Base-by-base conservation (phyloP, 73 alveolate genomes). In the Paramecium primaurelia region DNA sequence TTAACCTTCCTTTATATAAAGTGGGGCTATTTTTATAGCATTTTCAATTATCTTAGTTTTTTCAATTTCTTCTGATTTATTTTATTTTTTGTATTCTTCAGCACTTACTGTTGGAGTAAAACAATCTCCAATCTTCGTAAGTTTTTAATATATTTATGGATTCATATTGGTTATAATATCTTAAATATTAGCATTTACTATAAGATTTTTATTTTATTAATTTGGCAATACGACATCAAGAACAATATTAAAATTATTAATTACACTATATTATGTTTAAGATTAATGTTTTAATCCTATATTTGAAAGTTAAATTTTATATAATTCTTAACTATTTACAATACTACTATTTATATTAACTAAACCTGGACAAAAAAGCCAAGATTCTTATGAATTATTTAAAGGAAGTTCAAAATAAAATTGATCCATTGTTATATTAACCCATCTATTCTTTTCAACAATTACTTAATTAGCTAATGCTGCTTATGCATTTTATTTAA, bases 1-100 rank as follows among this genome's bases (percentile, higher is more conserved):
- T 75, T 38, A 75, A 25, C 88, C 88, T 75, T 34, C 88, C 16
- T 75, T 75, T 32, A 75, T 75, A 16, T 30, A 37, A 22, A 75
- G 47, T 36, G 88, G 88, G n/a, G 59, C 88, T 36, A 75, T 26
- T n/a, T 75, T 75, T 16, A 42, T 75, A 0, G 68, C 58, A 75
- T 75, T 37, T 38, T 75, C 58, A 9, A 42, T 75, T 42, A 75
- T 32, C 18, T 75, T 38, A 18, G 16, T 12, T 38, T 75, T 64
- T 8, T 64, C 84, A 12, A 64, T 32, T 12, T 32, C 84, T 3
- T 54, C 69, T 7, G 36, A 54, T 26, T 64, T 64, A 32, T 12
- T 12, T 64, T 64, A 64, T 64, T 34, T 75, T 18, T 75, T 75
- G n/a, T 75, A 75, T 36, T 75, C 60, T 25, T 75, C 88, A 9